phyloP scores from a whole-genome alignment of 1,284 basidiomycete genomes.

The Ustilago cynodontis region DNA sequence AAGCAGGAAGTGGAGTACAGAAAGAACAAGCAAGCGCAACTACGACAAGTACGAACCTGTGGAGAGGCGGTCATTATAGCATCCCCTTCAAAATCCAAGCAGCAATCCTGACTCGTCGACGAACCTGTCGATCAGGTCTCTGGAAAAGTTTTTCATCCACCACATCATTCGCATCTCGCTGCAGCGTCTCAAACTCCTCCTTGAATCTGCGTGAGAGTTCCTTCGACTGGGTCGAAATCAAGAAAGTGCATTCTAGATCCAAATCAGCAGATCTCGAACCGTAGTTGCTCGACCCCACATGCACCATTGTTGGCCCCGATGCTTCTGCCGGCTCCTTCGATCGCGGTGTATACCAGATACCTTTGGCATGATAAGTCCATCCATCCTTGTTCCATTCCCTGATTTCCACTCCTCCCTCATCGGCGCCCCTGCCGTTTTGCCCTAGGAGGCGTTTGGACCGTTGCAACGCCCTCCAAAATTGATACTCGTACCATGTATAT shows the following conservation, averaged over 20 bases:
- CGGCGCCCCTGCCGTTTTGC: constrained; percentile 27
- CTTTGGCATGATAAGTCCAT: constrained; percentile 99
- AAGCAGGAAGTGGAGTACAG: not conserved
- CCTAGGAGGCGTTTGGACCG: constrained; percentile 70
- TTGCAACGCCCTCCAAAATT: constrained; percentile 79
- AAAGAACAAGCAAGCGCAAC: too few species aligned
- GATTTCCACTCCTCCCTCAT: constrained; percentile 75
- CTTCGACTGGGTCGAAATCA: constrained; percentile 76
- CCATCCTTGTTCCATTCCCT: constrained; percentile 88
- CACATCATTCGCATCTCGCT: constrained; percentile 70
- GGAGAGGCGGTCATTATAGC: constrained; percentile 38
- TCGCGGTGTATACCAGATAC: constrained; percentile 68
- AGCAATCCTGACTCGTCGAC: constrained; percentile 73
- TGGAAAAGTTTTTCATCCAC: constrained; percentile 73
- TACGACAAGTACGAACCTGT: too few species aligned
- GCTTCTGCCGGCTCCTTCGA: not conserved
- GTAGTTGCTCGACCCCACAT: constrained; percentile 96
- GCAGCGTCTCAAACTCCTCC: constrained; percentile 72
- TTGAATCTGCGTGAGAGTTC: constrained; percentile 67
- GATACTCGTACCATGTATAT: constrained; percentile 87
- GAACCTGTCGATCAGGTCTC: constrained; percentile 76
- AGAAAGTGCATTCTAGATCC: constrained; percentile 91
- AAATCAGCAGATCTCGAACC: constrained; percentile 90
- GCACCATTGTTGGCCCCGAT: constrained; percentile 72
- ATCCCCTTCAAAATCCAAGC: constrained; percentile 62